Evolutionary conservation across 768 basidiomycete genomes (phyloP).

Genomic region (Phanerochaete sordida): DNA sequence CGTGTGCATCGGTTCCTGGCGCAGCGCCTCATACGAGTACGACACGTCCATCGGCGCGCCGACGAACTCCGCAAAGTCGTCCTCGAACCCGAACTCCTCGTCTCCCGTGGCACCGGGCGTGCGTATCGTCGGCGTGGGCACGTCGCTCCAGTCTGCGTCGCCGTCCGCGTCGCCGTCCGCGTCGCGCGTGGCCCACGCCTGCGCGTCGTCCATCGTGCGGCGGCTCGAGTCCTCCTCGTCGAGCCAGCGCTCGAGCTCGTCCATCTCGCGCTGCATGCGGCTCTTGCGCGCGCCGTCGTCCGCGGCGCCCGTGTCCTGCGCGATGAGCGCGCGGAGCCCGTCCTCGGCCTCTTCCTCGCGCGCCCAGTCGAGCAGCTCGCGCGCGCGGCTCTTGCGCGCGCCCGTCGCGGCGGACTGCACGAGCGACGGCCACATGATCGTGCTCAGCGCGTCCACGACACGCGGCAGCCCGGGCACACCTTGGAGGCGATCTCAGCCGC

Average conservation of each 20-base stretch:
- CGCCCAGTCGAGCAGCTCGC: conserved; percentile 40
- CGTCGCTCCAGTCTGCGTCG: conserved; percentile 15
- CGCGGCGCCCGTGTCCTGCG: conserved; percentile 18
- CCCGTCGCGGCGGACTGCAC: conserved; percentile 33
- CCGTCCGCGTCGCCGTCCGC: conserved; percentile 1
- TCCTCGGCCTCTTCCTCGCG: conserved; percentile 35
- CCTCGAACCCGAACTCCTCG: conserved; percentile 50
- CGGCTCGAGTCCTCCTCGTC: conserved; percentile 42
- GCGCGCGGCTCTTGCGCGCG: conserved; percentile 27
- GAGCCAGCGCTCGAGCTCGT: conserved; percentile 60
- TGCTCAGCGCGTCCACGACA: conserved; percentile 75
- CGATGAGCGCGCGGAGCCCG: conserved; percentile 29
- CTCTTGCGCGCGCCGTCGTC: conserved; percentile 24
- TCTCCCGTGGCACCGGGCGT: conserved; percentile 11
- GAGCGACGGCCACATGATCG: conserved; percentile 89
- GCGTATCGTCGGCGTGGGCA: conserved; percentile 18
- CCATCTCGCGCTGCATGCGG: conserved; percentile 48
- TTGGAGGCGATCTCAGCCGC: not conserved
- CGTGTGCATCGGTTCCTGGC: not conserved
- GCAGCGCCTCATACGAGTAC: conserved; percentile 1
- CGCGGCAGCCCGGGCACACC: conserved; percentile 50
- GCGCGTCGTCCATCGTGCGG: conserved; percentile 15
- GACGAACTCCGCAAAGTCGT: conserved; percentile 77
- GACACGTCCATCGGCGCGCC: conserved; percentile 41
- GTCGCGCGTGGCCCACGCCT: conserved; percentile 21